Evolutionary conservation across 1,284 basidiomycete genomes (phyloP).

Genomic region (Leucoagaricus sp.): DNA sequence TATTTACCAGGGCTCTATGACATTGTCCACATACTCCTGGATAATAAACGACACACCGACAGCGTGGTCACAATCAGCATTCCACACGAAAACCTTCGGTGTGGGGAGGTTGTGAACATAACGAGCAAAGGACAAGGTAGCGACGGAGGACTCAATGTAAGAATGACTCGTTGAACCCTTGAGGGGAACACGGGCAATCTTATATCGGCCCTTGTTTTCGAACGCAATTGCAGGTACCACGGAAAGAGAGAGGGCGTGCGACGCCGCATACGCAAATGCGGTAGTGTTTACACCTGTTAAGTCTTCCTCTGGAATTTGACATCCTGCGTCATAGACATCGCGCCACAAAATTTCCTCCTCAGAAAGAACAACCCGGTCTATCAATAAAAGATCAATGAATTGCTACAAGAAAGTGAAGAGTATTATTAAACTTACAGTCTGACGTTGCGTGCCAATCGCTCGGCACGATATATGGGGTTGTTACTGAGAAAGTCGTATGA

Average conservation of each 20-base stretch:
- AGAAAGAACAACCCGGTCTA: neutral
- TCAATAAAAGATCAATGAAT: too few relatives aligned
- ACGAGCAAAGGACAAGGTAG: neutral
- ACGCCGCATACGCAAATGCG: neutral
- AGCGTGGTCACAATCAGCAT: neutral
- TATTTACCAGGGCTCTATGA: neutral
- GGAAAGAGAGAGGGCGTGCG: neutral
- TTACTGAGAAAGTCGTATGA: too few relatives aligned
- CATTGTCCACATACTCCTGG: conserved; percentile 1
- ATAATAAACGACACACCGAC: neutral
- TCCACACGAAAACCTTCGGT: neutral
- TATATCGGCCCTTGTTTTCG: neutral
- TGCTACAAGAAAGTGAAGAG: too few relatives aligned
- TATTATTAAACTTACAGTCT: too few relatives aligned
- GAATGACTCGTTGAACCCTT: neutral
- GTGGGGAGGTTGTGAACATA: neutral
- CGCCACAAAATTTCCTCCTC: neutral
- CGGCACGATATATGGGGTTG: too few relatives aligned
- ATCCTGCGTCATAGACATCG: neutral
- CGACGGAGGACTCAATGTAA: neutral
- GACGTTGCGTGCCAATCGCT: too few relatives aligned
- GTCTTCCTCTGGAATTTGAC: neutral
- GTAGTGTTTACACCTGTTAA: neutral
- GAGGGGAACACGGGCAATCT: neutral
- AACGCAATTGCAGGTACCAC: neutral